Percentiles rank a stretch among this genome's conserved stretches.
Conservation (phyloP, 179 eudicot genomes). For the Camellia oleifera region DNA sequence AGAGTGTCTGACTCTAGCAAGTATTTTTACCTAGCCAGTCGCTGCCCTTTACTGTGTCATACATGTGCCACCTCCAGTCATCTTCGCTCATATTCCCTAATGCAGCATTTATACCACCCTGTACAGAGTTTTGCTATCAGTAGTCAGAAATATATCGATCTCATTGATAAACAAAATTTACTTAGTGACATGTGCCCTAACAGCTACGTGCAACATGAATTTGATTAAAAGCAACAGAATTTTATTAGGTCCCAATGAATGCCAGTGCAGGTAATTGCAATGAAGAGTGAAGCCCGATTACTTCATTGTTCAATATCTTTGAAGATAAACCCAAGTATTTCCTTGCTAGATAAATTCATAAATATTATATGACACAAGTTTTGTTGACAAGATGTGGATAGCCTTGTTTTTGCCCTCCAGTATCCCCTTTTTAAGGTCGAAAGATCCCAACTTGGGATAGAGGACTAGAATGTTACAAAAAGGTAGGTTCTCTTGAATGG, state of each 20-base stretch:
- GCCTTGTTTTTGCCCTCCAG: neutral
- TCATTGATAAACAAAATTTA: neutral
- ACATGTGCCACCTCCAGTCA: constrained; percentile 99
- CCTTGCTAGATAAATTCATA: no score
- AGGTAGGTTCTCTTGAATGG: no score
- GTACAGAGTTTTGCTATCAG: constrained; percentile 19
- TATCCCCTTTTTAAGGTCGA: neutral
- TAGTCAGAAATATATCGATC: neutral
- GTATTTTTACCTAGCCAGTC: constrained; percentile 84
- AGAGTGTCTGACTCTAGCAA: neutral
- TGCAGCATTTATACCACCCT: constrained; percentile 99
- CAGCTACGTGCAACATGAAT: neutral
- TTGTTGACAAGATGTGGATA: neutral
- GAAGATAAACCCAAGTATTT: no score
- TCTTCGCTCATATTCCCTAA: constrained; percentile 97
- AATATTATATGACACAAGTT: no score
- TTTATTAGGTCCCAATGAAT: neutral
- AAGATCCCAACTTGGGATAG: no score
- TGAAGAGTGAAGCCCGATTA: no score
- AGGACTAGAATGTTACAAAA: no score
- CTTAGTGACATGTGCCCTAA: neutral
- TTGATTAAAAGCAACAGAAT: neutral
- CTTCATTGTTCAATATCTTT: no score
- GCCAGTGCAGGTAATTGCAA: neutral
- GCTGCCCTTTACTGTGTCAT: constrained; percentile 98